Conservation (phyloP, 495 filamentous ascomycete species). For the Penicillium riverlandense region DNA sequence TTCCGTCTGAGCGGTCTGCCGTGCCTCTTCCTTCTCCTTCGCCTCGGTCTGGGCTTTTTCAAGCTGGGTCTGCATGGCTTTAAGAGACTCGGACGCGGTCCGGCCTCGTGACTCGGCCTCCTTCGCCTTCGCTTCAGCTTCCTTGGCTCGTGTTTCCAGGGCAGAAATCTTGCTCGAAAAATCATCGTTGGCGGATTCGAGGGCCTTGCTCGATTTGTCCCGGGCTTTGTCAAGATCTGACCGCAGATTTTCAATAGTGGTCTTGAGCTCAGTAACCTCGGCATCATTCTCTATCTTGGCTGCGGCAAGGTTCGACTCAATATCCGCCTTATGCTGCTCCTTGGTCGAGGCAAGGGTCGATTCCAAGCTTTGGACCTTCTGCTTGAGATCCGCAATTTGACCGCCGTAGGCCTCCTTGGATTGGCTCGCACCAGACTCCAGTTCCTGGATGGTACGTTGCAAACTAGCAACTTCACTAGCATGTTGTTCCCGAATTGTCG, state of each 20-base stretch:
- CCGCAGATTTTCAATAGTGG: slow-evolving; percentile 46
- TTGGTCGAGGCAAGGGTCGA: slow-evolving; percentile 48
- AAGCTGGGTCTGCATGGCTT: slow-evolving; percentile 14
- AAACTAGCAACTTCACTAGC: slow-evolving; percentile 53
- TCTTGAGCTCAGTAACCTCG: slow-evolving; percentile 51
- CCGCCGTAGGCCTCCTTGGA: slow-evolving; percentile 30
- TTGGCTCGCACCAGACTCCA: slow-evolving; percentile 50
- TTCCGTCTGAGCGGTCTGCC: slow-evolving; percentile 58
- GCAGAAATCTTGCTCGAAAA: slow-evolving; percentile 40
- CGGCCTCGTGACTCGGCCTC: slow-evolving; percentile 43
- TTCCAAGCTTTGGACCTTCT: slow-evolving; percentile 48
- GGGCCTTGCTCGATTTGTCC: slow-evolving; percentile 44
- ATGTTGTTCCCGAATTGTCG: slow-evolving; percentile 41
- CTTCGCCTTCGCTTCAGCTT: slow-evolving; percentile 30
- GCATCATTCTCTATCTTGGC: slow-evolving; percentile 47
- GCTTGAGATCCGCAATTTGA: slow-evolving; percentile 30
- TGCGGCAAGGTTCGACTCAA: slow-evolving; percentile 50
- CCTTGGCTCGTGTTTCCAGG: slow-evolving; percentile 38
- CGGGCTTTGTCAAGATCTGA: slow-evolving; percentile 51
- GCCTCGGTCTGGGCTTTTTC: slow-evolving; percentile 20
- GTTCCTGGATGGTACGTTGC: slow-evolving; percentile 44
- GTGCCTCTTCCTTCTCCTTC: slow-evolving; percentile 56
- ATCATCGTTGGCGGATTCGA: slow-evolving; percentile 51
- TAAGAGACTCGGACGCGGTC: slow-evolving; percentile 13
- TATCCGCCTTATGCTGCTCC: slow-evolving; percentile 27